phyloP scores from a whole-genome alignment of 306 rosid genomes.

The Neltuma alba region DNA sequence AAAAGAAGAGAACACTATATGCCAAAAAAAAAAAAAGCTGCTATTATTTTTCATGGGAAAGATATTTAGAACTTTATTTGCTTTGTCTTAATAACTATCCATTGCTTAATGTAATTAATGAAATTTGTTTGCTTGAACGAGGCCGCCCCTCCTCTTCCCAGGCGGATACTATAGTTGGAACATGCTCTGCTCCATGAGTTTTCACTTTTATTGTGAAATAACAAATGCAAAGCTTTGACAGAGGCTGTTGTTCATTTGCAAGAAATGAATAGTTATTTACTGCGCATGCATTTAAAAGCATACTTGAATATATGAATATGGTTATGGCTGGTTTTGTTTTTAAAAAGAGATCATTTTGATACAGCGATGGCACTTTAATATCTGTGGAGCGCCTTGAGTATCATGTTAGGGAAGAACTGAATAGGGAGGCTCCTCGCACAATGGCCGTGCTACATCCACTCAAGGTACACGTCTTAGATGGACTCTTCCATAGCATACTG shows the following conservation, averaged over 20 bases:
- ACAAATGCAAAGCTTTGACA: conserved; percentile 6
- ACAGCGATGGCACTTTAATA: conserved; percentile 90
- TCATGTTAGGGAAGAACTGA: conserved; percentile 93
- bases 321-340: not conserved
- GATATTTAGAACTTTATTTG: not conserved
- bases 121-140: not conserved
- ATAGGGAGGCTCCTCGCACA: conserved; percentile 73
- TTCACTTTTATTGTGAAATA: not conserved
- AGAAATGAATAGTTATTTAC: not conserved
- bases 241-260: not conserved
- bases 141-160: not conserved
- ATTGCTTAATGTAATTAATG: not conserved
- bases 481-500: conserved; percentile 20
- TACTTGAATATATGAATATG: not conserved
- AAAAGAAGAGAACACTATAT: not conserved
- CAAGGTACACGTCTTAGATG: conserved; percentile 61
- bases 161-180: not conserved
- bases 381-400: conserved; percentile 86
- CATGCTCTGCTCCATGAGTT: conserved; percentile 1
- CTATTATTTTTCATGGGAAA: not conserved
- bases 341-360: conserved; percentile 14
- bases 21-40: not conserved
- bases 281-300: not conserved
- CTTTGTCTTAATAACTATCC: not conserved
- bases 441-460: conserved; percentile 91